Conservation (phyloP, 2,329 filamentous ascomycete genomes). For the Trichoderma pleuroti region DNA sequence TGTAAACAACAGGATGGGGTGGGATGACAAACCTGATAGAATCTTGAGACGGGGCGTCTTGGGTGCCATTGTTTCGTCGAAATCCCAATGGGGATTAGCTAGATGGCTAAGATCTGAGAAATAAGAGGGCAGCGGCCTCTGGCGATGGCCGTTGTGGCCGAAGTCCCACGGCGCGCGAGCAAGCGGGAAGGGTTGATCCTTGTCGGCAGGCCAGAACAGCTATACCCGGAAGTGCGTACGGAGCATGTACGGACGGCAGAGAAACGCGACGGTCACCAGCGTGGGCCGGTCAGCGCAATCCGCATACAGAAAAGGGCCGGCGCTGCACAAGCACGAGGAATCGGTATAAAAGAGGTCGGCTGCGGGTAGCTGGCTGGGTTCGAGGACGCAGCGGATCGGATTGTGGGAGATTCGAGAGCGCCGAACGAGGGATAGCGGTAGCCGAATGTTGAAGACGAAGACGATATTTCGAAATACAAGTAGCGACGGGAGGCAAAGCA, state of each 20-base stretch:
- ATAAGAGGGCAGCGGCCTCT: conserved; percentile 32
- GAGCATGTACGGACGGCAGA: neutral
- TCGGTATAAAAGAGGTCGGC: neutral
- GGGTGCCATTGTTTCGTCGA: conserved; percentile 52
- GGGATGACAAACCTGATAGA: conserved; percentile 55
- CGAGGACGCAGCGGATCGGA: neutral
- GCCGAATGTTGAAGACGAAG: neutral
- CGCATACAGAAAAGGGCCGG: conserved; percentile 3
- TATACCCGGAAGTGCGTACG: conserved; percentile 2
- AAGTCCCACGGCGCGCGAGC: conserved; percentile 26
- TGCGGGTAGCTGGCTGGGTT: neutral
- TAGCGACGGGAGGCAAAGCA: neutral
- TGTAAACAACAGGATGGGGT: conserved; percentile 28
- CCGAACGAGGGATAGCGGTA: neutral
- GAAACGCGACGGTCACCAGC: conserved; percentile 9
- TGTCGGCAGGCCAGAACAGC: conserved; percentile 21
- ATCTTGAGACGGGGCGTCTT: conserved; percentile 57
- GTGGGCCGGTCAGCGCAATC: conserved; percentile 10
- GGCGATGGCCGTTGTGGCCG: conserved; percentile 34
- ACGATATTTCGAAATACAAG: neutral
- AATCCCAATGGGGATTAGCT: conserved; percentile 35
- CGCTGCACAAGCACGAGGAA: neutral
- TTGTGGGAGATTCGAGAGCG: neutral
- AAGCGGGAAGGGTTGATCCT: conserved; percentile 28
- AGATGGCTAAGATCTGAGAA: conserved; percentile 33